These are phyloP conservation scores for Plasmodium malariae DNA, from an alignment of 169 alveolate genomes.

Conservation along the genomic window DNA sequence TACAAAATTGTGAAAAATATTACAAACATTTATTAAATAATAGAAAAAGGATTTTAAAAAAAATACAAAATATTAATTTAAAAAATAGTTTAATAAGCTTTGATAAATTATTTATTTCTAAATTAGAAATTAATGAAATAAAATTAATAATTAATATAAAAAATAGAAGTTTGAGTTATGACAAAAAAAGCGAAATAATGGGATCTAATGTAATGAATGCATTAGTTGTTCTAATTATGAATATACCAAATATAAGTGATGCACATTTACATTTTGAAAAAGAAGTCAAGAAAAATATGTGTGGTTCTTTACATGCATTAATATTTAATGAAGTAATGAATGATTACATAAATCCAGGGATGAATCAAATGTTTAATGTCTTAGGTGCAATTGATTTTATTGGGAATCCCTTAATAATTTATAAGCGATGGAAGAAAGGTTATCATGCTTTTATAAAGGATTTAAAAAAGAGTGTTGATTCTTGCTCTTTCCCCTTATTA, in stretches of 20 bases:
- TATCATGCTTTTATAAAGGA: slow-evolving; percentile 59
- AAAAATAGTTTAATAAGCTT: slow-evolving; percentile 67
- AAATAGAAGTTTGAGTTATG: slow-evolving; percentile 70
- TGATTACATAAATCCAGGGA: slow-evolving; percentile 81
- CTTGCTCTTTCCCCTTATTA: slow-evolving; percentile 72
- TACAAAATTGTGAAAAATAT: slow-evolving; percentile 45
- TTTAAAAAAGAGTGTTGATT: slow-evolving; percentile 65
- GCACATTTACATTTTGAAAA: slow-evolving; percentile 76
- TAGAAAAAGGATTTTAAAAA: slow-evolving; percentile 39
- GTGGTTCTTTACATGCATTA: slow-evolving; percentile 65
- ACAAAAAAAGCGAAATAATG: slow-evolving; percentile 75
- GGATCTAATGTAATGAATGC: slow-evolving; percentile 74
- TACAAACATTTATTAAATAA: slow-evolving; percentile 33
- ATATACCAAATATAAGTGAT: slow-evolving; percentile 69
- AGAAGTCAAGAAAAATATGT: slow-evolving; percentile 62
- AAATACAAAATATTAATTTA: slow-evolving; percentile 56
- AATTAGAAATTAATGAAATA: slow-evolving; percentile 67
- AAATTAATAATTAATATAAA: slow-evolving; percentile 67
- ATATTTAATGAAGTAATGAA: slow-evolving; percentile 75
- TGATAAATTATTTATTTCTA: slow-evolving; percentile 66
- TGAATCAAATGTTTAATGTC: slow-evolving; percentile 85
- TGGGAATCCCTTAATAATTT: slow-evolving; percentile 86
- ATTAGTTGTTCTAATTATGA: slow-evolving; percentile 55
- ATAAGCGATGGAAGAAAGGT: slow-evolving; percentile 85
- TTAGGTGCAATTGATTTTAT: slow-evolving; percentile 87